phyloP scores from a whole-genome alignment of 1,284 basidiomycete species.

The Cystobasidium sp. region DNA sequence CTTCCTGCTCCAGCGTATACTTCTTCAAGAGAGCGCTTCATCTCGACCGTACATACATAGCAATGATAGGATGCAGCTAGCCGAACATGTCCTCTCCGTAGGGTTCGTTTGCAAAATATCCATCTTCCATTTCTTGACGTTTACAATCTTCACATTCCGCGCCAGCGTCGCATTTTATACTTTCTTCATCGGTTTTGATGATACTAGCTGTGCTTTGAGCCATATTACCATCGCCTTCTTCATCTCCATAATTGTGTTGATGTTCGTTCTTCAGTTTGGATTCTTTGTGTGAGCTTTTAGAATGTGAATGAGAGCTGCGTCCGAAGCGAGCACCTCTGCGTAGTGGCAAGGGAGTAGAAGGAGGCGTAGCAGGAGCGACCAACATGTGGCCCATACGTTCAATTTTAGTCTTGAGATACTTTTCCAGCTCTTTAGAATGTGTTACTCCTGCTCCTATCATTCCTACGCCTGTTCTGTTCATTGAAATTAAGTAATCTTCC shows the following conservation, averaged over 20 bases:
- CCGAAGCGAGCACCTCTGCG: slow-evolving; percentile 10
- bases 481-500: slow-evolving; percentile 60
- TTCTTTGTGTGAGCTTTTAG: background rate
- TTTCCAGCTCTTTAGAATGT: slow-evolving; percentile 85
- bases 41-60: background rate
- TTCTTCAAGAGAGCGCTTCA: background rate
- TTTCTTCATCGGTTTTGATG: slow-evolving; percentile 24
- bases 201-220: slow-evolving; percentile 6
- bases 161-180: background rate
- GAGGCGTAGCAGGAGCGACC: slow-evolving; percentile 61
- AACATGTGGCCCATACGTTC: slow-evolving; percentile 95
- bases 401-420: slow-evolving; percentile 94
- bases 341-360: slow-evolving; percentile 26
- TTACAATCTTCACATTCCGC: slow-evolving; percentile 24
- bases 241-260: background rate
- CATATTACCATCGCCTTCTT: background rate
- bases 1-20: too few relatives aligned
- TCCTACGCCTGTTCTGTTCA: slow-evolving; percentile 69
- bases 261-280: slow-evolving; percentile 8
- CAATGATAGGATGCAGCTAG: background rate
- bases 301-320: background rate
- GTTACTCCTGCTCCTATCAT: slow-evolving; percentile 81
- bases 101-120: slow-evolving; percentile 20
- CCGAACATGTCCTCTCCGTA: slow-evolving; percentile 33
- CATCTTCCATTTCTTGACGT: slow-evolving; percentile 3